Conservation (phyloP, 441 rosid species). For the Biscutella laevigata region DNA sequence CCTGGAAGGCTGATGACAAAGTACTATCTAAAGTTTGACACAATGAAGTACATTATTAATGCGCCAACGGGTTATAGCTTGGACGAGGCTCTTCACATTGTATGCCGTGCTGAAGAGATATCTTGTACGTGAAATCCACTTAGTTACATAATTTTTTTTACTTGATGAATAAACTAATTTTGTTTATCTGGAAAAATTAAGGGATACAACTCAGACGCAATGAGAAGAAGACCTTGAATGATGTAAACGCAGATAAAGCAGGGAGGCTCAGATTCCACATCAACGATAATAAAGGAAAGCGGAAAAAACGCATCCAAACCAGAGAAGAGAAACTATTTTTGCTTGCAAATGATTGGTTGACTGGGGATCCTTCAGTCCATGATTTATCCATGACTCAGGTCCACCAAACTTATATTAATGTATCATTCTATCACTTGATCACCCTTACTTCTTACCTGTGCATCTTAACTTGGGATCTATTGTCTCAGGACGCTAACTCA, state of each 20-base stretch:
- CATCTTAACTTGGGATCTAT: constrained; percentile 20
- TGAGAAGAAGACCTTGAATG: constrained; percentile 90
- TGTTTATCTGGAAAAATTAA: constrained; percentile 33
- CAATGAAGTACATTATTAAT: constrained; percentile 85
- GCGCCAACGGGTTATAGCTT: constrained; percentile 57
- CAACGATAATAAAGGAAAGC: constrained; percentile 68
- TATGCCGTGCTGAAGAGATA: constrained; percentile 88
- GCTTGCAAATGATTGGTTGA: constrained; percentile 84
- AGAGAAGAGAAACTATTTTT: constrained; percentile 93
- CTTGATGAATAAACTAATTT: not conserved
- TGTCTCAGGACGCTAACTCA: constrained; percentile 70
- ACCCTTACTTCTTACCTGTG: constrained; percentile 17
- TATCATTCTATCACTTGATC: constrained; percentile 7
- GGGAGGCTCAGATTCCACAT: constrained; percentile 83
- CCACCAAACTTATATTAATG: constrained; percentile 2
- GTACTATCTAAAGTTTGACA: constrained; percentile 80
- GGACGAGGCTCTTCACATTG: constrained; percentile 66
- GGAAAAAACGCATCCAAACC: constrained; percentile 84
- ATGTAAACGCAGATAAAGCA: constrained; percentile 71
- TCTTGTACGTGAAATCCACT: constrained; percentile 50
- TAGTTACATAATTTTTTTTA: constrained; percentile 1
- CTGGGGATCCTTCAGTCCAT: constrained; percentile 85
- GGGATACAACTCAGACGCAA: constrained; percentile 98
- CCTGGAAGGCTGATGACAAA: constrained; percentile 96
- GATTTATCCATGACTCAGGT: constrained; percentile 93